Evolutionary conservation across 2,329 filamentous ascomycete genomes (phyloP).

Genomic region (Alternaria triticimaculans): DNA sequence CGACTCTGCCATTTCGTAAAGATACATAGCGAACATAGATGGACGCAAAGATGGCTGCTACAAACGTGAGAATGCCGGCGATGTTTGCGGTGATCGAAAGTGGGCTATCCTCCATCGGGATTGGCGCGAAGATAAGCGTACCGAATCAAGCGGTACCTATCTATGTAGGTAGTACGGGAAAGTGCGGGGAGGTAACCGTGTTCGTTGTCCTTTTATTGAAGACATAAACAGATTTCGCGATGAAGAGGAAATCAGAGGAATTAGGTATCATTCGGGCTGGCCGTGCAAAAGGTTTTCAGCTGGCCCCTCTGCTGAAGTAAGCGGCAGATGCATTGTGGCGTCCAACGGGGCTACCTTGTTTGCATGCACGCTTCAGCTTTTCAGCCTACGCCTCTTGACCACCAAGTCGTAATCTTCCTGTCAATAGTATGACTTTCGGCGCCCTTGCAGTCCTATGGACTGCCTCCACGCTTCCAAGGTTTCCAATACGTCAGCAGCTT

Average conservation of each 20-base stretch:
- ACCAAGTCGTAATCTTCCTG: fast-evolving
- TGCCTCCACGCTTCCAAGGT: neutral
- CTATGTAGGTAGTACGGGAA: too few relatives aligned
- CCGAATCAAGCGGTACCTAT: neutral
- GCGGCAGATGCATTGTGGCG: neutral
- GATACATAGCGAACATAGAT: neutral
- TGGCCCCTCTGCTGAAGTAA: neutral
- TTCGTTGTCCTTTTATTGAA: too few relatives aligned
- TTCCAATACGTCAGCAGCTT: neutral
- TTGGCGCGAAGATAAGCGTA: neutral
- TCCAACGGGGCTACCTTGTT: neutral
- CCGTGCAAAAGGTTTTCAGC: too few relatives aligned
- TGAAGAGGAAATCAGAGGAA: too few relatives aligned
- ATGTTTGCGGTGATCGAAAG: neutral
- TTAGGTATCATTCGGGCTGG: too few relatives aligned
- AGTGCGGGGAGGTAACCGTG: too few relatives aligned
- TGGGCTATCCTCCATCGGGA: neutral
- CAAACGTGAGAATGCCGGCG: neutral
- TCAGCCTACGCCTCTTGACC: fast-evolving
- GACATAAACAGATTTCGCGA: too few relatives aligned
- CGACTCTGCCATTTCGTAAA: neutral
- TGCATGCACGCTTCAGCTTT: neutral
- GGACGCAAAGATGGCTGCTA: neutral
- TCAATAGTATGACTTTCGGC: fast-evolving
- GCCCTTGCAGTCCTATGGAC: fast-evolving